Evolutionary conservation across 371 early-diverging fungal genomes (phyloP).

Genomic region (Umbelopsis sp.): DNA sequence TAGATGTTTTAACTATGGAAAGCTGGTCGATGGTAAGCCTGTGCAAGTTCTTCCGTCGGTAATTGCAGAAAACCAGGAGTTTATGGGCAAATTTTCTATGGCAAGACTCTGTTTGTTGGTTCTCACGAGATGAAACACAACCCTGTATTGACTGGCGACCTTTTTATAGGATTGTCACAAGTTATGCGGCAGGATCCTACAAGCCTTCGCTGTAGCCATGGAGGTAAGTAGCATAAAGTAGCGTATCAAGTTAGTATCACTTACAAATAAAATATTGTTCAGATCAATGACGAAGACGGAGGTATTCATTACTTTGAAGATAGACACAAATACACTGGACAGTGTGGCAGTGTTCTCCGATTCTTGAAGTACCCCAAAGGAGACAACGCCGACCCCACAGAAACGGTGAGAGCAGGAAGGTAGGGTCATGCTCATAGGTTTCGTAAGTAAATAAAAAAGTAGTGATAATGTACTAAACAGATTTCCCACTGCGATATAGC

Average conservation of each 20-base stretch:
- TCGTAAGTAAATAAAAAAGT: too few species aligned
- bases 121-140: background rate
- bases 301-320: conserved; percentile 48
- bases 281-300: conserved; percentile 50
- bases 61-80: conserved; percentile 19
- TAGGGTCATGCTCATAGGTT: conserved; percentile 14
- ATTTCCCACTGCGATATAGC: conserved; percentile 20
- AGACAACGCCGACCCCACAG: conserved; percentile 20
- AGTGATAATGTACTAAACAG: background rate
- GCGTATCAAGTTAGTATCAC: background rate
- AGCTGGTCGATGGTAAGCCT: conserved; percentile 31
- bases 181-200: conserved; percentile 25
- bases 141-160: background rate
- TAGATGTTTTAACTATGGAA: conserved; percentile 51
- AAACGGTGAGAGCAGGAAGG: conserved; percentile 56
- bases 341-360: conserved; percentile 51
- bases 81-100: conserved; percentile 24
- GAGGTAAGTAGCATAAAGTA: conserved; percentile 23
- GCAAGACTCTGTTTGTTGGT: conserved; percentile 13
- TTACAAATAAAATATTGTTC: background rate
- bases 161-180: conserved; percentile 25
- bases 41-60: conserved; percentile 23
- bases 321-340: conserved; percentile 45
- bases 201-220: conserved; percentile 26
- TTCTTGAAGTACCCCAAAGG: conserved; percentile 55